Conservation (phyloP, 2,329 filamentous ascomycete species). For the Diaporthe citrichinensis region DNA sequence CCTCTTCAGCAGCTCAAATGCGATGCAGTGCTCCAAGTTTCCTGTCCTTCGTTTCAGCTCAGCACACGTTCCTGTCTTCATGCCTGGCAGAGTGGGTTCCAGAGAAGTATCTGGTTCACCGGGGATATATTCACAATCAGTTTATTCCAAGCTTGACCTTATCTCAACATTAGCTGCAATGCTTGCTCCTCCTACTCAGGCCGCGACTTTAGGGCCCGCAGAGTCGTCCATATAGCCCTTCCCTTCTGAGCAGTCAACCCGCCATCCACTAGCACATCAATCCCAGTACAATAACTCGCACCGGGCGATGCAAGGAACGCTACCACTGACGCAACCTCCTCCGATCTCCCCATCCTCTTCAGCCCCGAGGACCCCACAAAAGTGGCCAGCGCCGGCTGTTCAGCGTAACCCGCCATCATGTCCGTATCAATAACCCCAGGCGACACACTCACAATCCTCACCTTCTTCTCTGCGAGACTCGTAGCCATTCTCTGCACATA, state of each 20-base stretch:
- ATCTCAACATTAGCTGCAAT: background rate
- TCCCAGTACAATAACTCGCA: constrained; percentile 29
- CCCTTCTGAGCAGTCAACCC: constrained; percentile 15
- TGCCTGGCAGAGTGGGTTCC: background rate
- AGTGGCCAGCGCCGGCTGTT: background rate
- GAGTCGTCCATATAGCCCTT: background rate
- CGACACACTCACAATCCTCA: constrained; percentile 31
- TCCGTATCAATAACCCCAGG: constrained; percentile 26
- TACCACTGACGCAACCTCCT: constrained; percentile 27
- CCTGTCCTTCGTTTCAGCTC: too few relatives aligned
- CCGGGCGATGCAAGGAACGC: constrained; percentile 31
- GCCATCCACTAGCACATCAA: constrained; percentile 11
- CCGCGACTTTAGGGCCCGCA: background rate
- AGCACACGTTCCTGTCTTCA: background rate
- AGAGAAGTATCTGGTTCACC: background rate
- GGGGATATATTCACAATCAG: background rate
- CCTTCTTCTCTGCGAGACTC: constrained; percentile 6
- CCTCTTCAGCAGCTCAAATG: background rate
- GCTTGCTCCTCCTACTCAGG: background rate
- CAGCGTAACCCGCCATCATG: background rate
- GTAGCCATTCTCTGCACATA: constrained; percentile 15
- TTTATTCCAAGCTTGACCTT: background rate
- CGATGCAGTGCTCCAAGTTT: background rate
- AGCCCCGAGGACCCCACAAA: constrained; percentile 17
- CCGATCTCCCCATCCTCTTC: constrained; percentile 18